These are phyloP conservation scores for Rubia peregrina DNA, from an alignment of 305 asterid species.

Conservation along the genomic window DNA sequence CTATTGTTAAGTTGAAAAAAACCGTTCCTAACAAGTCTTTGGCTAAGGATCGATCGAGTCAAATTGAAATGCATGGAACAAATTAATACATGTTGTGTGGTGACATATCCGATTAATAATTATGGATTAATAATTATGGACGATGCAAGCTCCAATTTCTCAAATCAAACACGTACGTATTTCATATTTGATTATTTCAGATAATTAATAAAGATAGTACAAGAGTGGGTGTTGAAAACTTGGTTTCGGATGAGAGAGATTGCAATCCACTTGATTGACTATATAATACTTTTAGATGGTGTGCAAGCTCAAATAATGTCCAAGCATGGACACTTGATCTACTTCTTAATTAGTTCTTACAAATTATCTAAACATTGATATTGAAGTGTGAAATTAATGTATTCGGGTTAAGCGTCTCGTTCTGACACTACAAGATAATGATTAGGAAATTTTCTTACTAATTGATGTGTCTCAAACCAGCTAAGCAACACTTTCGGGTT, in stretches of 20 bases:
- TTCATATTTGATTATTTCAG: background rate
- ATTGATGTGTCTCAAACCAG: no score
- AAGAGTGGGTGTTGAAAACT: constrained; percentile 23
- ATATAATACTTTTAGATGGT: background rate
- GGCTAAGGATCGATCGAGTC: background rate
- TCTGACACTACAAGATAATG: no score
- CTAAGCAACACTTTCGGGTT: no score
- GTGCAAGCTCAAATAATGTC: background rate
- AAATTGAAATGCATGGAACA: background rate
- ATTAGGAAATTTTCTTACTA: no score
- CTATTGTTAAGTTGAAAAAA: no score
- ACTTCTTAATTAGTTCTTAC: background rate
- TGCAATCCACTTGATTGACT: constrained; percentile 14
- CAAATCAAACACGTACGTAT: background rate
- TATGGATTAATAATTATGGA: no score
- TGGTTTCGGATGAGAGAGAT: constrained; percentile 10
- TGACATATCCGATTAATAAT: background rate
- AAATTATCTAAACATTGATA: no score
- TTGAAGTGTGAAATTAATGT: no score
- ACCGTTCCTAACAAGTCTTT: no score
- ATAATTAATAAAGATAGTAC: background rate
- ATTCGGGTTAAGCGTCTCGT: no score
- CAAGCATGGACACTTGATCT: background rate
- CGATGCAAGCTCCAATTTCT: background rate
- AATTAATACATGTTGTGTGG: background rate